These are phyloP conservation scores for Candida sonorensis DNA, from an alignment of 805 yeast species.

Conservation along the genomic window DNA sequence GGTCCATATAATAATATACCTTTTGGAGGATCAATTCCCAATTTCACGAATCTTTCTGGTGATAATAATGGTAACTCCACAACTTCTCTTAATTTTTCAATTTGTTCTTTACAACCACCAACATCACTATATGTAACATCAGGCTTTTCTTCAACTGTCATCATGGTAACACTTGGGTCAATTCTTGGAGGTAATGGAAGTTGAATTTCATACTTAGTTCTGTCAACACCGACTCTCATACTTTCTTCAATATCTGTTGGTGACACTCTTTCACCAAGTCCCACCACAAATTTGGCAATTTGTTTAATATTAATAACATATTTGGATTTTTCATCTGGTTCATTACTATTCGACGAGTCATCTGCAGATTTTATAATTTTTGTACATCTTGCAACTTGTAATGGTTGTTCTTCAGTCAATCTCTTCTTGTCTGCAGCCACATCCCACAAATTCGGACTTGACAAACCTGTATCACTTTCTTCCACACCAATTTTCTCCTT, in stretches of 20 bases:
- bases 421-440: slow-evolving; percentile 93
- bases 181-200: slow-evolving; percentile 96
- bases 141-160: slow-evolving; percentile 99
- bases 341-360: slow-evolving; percentile 19
- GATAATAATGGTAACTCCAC: slow-evolving; percentile 90
- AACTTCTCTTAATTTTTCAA: slow-evolving; percentile 92
- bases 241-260: slow-evolving; percentile 99
- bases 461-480: slow-evolving; percentile 96
- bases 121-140: slow-evolving; percentile 98
- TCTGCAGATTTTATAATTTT: slow-evolving; percentile 74
- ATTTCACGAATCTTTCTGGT: slow-evolving; percentile 93
- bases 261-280: slow-evolving; percentile 91
- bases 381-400: slow-evolving; percentile 98
- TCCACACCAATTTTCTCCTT: slow-evolving; percentile 92
- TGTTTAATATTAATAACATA: slow-evolving; percentile 96
- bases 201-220: slow-evolving; percentile 95
- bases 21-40: slow-evolving; percentile 98
- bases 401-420: slow-evolving; percentile 88
- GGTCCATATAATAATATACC: slow-evolving; percentile 96
- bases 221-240: slow-evolving; percentile 98
- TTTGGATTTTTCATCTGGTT: slow-evolving; percentile 70
- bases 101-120: slow-evolving; percentile 98
- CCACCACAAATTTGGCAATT: slow-evolving; percentile 96
- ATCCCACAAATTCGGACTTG: slow-evolving; percentile 97
- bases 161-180: slow-evolving; percentile 98